These are phyloP conservation scores for Mortierella sp. DNA, from an alignment of 371 early-diverging fungal genomes.

Conservation along the genomic window DNA sequence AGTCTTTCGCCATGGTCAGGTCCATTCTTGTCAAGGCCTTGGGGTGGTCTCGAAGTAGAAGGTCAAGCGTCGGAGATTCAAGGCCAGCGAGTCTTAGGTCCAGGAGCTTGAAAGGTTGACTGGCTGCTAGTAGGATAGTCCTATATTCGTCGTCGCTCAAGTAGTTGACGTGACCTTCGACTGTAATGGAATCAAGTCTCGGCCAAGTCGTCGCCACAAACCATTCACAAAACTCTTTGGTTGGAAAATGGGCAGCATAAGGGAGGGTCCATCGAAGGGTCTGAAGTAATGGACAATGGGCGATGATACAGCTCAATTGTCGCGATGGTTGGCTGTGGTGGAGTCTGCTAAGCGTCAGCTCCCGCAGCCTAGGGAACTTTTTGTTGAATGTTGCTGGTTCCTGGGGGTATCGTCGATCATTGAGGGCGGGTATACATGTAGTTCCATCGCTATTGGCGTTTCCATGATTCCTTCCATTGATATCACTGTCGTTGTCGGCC, in stretches of 20 bases:
- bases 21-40: too few species aligned
- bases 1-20: neutral
- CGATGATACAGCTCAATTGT: conserved; percentile 7
- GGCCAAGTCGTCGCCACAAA: conserved; percentile 11
- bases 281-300: conserved; percentile 7
- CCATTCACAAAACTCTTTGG: neutral
- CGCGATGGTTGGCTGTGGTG: neutral
- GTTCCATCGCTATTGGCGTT: too few species aligned
- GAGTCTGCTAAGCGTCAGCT: neutral
- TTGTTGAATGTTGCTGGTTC: too few species aligned
- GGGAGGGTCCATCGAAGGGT: neutral
- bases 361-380: conserved; percentile 16
- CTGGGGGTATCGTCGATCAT: too few species aligned
- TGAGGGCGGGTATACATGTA: too few species aligned
- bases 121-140: neutral
- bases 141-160: neutral
- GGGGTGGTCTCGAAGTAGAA: too few species aligned
- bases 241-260: too few species aligned
- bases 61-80: too few species aligned
- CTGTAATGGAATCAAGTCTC: conserved; percentile 8
- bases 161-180: neutral
- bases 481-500: too few species aligned
- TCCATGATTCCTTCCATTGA: too few species aligned
- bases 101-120: neutral
- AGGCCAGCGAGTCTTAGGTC: too few species aligned